A percentile compares a stretch with the other conserved stretches of the same genome.
Evolutionary conservation across 2,329 filamentous ascomycete genomes (phyloP).

Genomic region (Ophiostoma novo-ulmi): DNA sequence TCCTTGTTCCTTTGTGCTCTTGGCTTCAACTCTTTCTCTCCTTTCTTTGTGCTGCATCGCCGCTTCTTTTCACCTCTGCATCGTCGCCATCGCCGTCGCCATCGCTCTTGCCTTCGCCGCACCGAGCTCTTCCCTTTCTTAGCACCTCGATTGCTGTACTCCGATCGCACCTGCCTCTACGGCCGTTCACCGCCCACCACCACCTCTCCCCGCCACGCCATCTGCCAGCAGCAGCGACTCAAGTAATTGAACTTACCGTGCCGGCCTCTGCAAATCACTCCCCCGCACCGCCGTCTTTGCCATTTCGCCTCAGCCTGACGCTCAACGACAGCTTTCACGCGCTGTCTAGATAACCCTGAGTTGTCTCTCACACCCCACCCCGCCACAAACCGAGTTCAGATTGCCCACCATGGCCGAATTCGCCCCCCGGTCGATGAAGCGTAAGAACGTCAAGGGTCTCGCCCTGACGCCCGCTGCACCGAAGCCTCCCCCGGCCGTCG

Average conservation of each 20-base stretch:
- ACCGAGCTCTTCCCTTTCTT: conserved; percentile 14
- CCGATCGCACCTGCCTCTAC: conserved; percentile 17
- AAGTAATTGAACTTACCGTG: conserved; percentile 3
- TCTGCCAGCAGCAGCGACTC: background rate
- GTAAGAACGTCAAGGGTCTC: conserved; percentile 95
- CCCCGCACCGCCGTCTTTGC: background rate
- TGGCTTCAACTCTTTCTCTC: background rate
- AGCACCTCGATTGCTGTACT: conserved; percentile 4
- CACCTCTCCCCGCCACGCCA: background rate
- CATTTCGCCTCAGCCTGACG: background rate
- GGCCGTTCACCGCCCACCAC: conserved; percentile 19
- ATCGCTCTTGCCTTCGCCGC: background rate
- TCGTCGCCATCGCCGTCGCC: conserved; percentile 1
- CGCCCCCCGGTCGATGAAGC: conserved; percentile 80
- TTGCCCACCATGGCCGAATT: conserved; percentile 54
- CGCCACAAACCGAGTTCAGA: background rate
- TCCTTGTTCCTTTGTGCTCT: conserved; percentile 4
- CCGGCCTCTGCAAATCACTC: background rate
- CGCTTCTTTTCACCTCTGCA: background rate
- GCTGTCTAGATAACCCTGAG: background rate
- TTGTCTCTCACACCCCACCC: background rate
- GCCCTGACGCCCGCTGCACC: conserved; percentile 75
- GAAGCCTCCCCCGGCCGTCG: conserved; percentile 65
- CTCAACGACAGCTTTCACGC: background rate
- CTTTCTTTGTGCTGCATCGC: conserved; percentile 12